Evolutionary conservation across 805 yeast species (phyloP), one percentile per base, ranked within the genome.

Genomic region (Yamadazyma tumulicola): DNA sequence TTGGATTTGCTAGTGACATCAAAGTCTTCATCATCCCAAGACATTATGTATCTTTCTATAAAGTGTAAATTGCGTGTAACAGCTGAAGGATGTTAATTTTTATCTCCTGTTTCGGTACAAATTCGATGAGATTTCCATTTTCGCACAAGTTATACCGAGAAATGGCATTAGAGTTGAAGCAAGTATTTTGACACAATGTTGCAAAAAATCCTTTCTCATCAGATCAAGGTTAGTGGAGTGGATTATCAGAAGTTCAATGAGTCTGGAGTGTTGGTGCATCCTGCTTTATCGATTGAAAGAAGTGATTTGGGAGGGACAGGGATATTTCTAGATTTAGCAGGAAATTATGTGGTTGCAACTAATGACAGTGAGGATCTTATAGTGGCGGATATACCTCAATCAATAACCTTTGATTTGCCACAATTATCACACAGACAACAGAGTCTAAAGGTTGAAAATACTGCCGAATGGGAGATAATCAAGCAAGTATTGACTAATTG

Each of bases 1-100:
- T 21, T 21, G n/a, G n/a, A n/a, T 12, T 24, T 24, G 6, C 14
- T 40, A 23, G 55, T 39, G 42, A 82, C 77, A 37, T 79, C 91
- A 57, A 85, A 83, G 54, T 85, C 95, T 67, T 88, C 96, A 77
- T 87, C 95, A 75, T 87, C 96, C 75, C 79, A 70, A 37, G 75
- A 69, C 63, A 65, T 77, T 6, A 25, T 25, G 11, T 20, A 11
- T 20, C 11, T 20, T 11, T 20, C 23, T 20, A 20, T 20, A 8
- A 20, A 20, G n/a, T n/a, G n/a, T n/a, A n/a, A n/a, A n/a, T n/a
- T n/a, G n/a, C n/a, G n/a, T n/a, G n/a, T n/a, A n/a, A n/a, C n/a
- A n/a, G n/a, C n/a, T n/a, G n/a, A n/a, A n/a, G n/a, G n/a, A n/a
- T n/a, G n/a, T n/a, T n/a, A n/a, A n/a, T n/a, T n/a, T n/a, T n/a